A percentile compares a stretch with the other conserved stretches of the same genome.
phyloP scores from a whole-genome alignment of 2,329 filamentous ascomycete genomes.

The Aspergillus chevalieri region DNA sequence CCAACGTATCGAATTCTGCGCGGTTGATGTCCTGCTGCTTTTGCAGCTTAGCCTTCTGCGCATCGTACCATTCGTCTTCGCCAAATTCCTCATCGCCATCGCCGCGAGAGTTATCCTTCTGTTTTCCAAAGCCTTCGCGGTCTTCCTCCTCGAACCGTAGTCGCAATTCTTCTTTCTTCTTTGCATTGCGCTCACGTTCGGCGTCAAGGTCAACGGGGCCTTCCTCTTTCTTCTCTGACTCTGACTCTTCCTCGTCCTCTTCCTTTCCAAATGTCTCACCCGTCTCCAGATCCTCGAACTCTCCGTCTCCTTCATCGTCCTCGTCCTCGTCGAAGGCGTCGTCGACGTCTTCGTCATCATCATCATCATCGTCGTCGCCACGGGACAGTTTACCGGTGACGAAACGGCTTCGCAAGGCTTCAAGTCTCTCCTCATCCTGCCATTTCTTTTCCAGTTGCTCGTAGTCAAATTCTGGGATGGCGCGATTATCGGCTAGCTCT shows the following conservation, averaged over 20 bases:
- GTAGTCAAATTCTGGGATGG: slow-evolving; percentile 74
- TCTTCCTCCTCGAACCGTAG: slow-evolving; percentile 96
- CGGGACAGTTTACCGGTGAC: slow-evolving; percentile 60
- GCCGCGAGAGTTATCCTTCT: slow-evolving; percentile 76
- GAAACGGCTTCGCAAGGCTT: slow-evolving; percentile 68
- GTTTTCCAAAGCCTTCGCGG: slow-evolving; percentile 79
- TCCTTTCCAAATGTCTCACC: slow-evolving; percentile 51
- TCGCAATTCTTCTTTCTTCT: slow-evolving; percentile 88
- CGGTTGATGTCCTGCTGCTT: slow-evolving; percentile 97
- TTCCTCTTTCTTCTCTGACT: slow-evolving; percentile 51
- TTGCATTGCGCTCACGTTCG: slow-evolving; percentile 85
- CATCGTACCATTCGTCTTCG: slow-evolving; percentile 98
- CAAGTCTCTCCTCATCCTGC: slow-evolving; percentile 71
- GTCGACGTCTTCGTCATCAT: slow-evolving; percentile 43
- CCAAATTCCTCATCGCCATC: slow-evolving; percentile 69
- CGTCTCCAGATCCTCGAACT: slow-evolving; percentile 79
- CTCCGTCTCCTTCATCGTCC: slow-evolving; percentile 68
- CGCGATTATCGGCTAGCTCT: slow-evolving; percentile 62
- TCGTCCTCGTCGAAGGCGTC: slow-evolving; percentile 44
- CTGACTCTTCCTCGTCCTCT: slow-evolving; percentile 29
- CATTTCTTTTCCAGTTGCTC: slow-evolving; percentile 76
- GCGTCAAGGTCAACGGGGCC: slow-evolving; percentile 59
- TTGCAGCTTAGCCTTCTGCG: slow-evolving; percentile 88
- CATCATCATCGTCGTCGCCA: slow-evolving; percentile 49
- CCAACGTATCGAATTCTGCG: slow-evolving; percentile 80